Evolutionary conservation across 257 asterid genomes (phyloP).

Genomic region (Solanum habrochaites): DNA sequence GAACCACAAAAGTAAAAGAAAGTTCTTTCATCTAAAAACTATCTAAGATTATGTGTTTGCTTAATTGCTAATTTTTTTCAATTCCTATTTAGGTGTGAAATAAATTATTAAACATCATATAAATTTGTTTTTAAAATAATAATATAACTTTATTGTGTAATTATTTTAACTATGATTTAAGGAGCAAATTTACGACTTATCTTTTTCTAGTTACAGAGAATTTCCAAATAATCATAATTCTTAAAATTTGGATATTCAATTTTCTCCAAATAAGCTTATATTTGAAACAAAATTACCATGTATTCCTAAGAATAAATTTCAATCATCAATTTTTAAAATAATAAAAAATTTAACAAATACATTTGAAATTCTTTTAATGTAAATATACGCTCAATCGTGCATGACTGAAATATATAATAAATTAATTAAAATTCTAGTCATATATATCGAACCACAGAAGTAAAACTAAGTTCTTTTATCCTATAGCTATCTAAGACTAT

Average conservation of each 20-base stretch:
- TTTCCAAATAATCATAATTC: background rate
- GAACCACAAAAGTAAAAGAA: too few relatives aligned
- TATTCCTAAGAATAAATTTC: background rate
- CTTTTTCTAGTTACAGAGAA: background rate
- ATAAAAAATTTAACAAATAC: background rate
- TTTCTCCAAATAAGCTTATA: background rate
- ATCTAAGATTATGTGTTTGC: too few relatives aligned
- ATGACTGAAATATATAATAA: too few relatives aligned
- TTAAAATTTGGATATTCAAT: background rate
- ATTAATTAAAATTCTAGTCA: too few relatives aligned
- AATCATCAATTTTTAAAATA: background rate
- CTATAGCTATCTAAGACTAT: too few relatives aligned
- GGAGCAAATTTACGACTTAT: background rate
- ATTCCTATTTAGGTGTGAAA: background rate
- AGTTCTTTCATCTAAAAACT: too few relatives aligned
- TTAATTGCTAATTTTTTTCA: background rate
- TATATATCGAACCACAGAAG: too few relatives aligned
- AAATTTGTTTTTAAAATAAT: too few relatives aligned
- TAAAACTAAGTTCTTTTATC: too few relatives aligned
- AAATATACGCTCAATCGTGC: background rate
- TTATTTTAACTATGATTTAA: background rate
- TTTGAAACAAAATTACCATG: background rate
- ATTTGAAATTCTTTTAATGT: background rate
- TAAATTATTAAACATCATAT: background rate
- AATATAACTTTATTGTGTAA: too few relatives aligned